Evolutionary conservation across 2,329 filamentous ascomycete species (phyloP).

Genomic region (Drechslera avenae): DNA sequence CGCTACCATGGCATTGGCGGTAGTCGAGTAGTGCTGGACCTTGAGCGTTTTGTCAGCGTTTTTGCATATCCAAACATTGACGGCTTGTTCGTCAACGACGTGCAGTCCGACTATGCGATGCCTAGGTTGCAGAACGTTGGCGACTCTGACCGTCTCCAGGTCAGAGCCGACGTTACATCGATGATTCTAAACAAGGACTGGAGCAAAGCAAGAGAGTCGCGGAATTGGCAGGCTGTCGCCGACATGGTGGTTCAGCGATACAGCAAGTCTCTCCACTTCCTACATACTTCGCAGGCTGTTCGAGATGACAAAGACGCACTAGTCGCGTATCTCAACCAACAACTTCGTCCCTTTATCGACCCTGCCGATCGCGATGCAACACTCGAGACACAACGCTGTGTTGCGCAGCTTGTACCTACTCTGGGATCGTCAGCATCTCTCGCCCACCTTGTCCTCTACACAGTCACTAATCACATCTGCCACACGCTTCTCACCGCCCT

Average conservation of each 20-base stretch:
- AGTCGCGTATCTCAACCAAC: slow-evolving; percentile 30
- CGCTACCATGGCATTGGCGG: slow-evolving; percentile 54
- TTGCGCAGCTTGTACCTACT: slow-evolving; percentile 50
- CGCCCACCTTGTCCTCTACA: slow-evolving; percentile 39
- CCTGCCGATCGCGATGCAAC: slow-evolving; percentile 42
- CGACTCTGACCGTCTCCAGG: slow-evolving; percentile 40
- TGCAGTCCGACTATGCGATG: slow-evolving; percentile 36
- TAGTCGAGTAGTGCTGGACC: slow-evolving; percentile 53
- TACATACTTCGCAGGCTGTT: slow-evolving; percentile 25
- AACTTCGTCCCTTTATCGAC: slow-evolving; percentile 50
- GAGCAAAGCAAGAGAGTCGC: slow-evolving; percentile 4
- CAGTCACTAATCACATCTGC: slow-evolving; percentile 43
- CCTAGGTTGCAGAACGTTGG: slow-evolving; percentile 49
- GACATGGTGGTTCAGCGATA: slow-evolving; percentile 71
- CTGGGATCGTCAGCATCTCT: slow-evolving; percentile 17
- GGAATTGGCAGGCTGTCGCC: slow-evolving; percentile 69
- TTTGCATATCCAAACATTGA: slow-evolving; percentile 51
- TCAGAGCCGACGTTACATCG: slow-evolving; percentile 53
- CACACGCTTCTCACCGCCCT: slow-evolving; percentile 36
- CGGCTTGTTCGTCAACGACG: slow-evolving; percentile 46
- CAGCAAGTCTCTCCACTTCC: slow-evolving; percentile 57
- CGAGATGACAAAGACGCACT: slow-evolving; percentile 27
- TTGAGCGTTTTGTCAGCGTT: slow-evolving; percentile 56
- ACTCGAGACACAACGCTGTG: slow-evolving; percentile 55
- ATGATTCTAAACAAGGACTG: slow-evolving; percentile 47